Conservation (phyloP, 306 rosid genomes). For the Abrus precatorius region DNA sequence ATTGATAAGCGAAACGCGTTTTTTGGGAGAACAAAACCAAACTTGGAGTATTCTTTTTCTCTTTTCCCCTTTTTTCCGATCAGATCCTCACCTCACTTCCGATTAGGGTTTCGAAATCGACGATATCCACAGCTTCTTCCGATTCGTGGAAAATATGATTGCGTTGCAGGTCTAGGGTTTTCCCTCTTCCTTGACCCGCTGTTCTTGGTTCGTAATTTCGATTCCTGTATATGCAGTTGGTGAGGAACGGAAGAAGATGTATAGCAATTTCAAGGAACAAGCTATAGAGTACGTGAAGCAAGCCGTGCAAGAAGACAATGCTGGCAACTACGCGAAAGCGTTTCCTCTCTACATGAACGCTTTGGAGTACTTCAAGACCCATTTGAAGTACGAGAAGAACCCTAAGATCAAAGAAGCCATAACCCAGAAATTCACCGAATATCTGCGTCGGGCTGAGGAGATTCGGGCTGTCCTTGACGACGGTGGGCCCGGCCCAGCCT, state of each 20-base stretch:
- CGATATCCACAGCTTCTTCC: neutral
- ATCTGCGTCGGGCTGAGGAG: slow-evolving; percentile 98
- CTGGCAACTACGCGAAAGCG: slow-evolving; percentile 95
- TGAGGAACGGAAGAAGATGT: slow-evolving; percentile 60
- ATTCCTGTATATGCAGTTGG: slow-evolving; percentile 46
- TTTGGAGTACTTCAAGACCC: slow-evolving; percentile 92
- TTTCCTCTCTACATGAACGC: slow-evolving; percentile 97
- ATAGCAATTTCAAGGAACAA: slow-evolving; percentile 98
- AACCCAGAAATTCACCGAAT: slow-evolving; percentile 94
- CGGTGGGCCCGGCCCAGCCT: slow-evolving; percentile 91
- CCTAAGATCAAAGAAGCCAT: slow-evolving; percentile 96
- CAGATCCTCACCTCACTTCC: slow-evolving; percentile 23
- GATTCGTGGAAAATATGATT: neutral
- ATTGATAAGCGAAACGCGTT: neutral
- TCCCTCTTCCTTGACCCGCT: neutral
- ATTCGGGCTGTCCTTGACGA: slow-evolving; percentile 86
- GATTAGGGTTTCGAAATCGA: slow-evolving; percentile 32
- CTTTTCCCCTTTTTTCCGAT: neutral
- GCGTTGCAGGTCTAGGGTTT: slow-evolving; percentile 56
- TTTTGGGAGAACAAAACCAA: neutral
- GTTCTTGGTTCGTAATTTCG: neutral
- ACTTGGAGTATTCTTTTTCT: neutral
- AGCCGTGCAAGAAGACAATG: slow-evolving; percentile 93
- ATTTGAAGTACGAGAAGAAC: slow-evolving; percentile 95
- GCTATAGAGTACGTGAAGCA: slow-evolving; percentile 98